Percentiles rank a stretch among this genome's conserved stretches.
Conservation (phyloP, 176 grass and related monocot species). For the Raddia distichophylla region DNA sequence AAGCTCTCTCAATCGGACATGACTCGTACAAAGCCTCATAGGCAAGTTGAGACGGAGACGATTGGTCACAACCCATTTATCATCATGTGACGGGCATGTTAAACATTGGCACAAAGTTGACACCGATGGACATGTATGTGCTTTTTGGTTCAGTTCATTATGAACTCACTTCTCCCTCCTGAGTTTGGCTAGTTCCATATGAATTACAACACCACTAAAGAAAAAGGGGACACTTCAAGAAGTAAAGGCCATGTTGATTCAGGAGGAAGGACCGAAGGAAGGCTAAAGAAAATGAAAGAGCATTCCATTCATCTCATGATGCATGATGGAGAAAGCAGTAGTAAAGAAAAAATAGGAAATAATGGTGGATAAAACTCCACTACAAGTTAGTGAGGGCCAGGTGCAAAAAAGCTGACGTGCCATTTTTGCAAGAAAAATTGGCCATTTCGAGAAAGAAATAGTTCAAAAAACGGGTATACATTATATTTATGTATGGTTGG, state of each 20-base stretch:
- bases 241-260: background rate
- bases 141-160: background rate
- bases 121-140: background rate
- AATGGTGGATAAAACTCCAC: background rate
- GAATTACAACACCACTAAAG: conserved; percentile 31
- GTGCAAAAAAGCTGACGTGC: background rate
- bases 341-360: background rate
- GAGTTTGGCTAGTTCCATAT: background rate
- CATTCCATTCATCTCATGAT: background rate
- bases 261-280: background rate
- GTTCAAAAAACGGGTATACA: conserved; percentile 14
- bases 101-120: background rate
- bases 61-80: background rate
- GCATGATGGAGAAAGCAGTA: background rate
- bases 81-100: conserved; percentile 2
- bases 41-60: background rate
- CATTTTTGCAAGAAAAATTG: background rate
- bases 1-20: background rate
- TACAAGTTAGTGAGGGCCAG: background rate
- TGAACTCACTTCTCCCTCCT: conserved; percentile 5
- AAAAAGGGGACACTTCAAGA: conserved; percentile 35
- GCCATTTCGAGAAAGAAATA: background rate
- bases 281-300: background rate
- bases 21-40: background rate
- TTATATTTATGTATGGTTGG: conserved; percentile 12